Evolutionary conservation across 2,329 filamentous ascomycete species (phyloP), one percentile per base, ranked within the genome.

Genomic region (Zymoseptoria ardabiliae): DNA sequence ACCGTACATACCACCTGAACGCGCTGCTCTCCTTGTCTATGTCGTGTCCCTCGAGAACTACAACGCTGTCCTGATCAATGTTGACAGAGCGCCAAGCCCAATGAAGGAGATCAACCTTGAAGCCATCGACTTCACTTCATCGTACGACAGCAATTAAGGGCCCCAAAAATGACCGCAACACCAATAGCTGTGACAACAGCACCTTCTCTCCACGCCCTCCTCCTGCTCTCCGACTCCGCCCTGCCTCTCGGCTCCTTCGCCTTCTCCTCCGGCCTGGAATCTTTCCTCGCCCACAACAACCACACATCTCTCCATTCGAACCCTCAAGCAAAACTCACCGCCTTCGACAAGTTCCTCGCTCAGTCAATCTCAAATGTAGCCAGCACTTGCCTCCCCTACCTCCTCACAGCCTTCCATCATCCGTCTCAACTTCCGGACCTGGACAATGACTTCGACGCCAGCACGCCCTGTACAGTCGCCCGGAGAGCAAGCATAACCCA

Each of bases 221-320:
- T 93, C 30, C 80, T 94, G 3, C 85, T 93, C 54, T 85, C 90
- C 53, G 90, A 94, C 77, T 92, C 90, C 1, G 88, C 89, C 13
- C 83, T 94, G 2, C 90, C 90, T 0, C 80, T 94, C 0, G 90
- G 90, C 59, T 90, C 89, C n/a, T 94, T 94, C 75, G 90, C 90
- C 68, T 94, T 93, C 77, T 90, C 86, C 77, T 88, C 85, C 66
- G 89, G 89, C 2, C 82, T 94, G 17, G 90, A 94, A 76, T 93
- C 89, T 49, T 93, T 88, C 73, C 84, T 92, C 19, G 86, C 87
- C 3, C 90, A 94, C 77, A 65, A 68, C 54, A 70, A 69, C 56
- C 60, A 65, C 50, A 55, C 65, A 77, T 74, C 61, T 69, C 60
- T 61, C 4, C 57, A 61, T 20, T 66, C 19, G 65, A 69, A 58